phyloP scores from a whole-genome alignment of 164 flowering plant genomes.

The Stephania yunnanensis region DNA sequence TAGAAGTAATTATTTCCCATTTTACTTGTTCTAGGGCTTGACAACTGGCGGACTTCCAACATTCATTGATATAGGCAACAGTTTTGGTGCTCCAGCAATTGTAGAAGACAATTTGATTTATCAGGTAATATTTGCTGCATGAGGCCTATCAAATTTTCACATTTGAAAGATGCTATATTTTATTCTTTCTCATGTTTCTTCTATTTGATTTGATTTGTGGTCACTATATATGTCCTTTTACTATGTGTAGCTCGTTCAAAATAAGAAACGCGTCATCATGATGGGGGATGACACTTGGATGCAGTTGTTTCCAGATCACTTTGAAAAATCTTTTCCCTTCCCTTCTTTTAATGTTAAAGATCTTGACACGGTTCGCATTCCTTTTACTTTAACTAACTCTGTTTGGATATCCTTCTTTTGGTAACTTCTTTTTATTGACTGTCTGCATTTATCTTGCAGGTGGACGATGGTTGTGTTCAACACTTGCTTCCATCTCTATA shows the following conservation, averaged over 20 bases:
- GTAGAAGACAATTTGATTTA: slow-evolving; percentile 82
- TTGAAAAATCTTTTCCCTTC: slow-evolving; percentile 65
- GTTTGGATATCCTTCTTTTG: background rate
- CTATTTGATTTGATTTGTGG: slow-evolving; percentile 5
- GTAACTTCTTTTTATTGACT: background rate
- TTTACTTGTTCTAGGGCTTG: slow-evolving; percentile 55
- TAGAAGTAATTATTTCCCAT: slow-evolving; percentile 6
- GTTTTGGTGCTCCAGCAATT: slow-evolving; percentile 98
- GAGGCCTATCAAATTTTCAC: background rate
- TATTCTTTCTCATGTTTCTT: background rate
- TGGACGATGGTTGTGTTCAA: slow-evolving; percentile 83
- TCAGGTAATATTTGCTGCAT: slow-evolving; percentile 42
- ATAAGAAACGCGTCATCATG: slow-evolving; percentile 81
- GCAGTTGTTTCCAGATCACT: slow-evolving; percentile 90
- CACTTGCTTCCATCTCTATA: slow-evolving; percentile 78
- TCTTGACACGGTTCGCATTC: slow-evolving; percentile 67
- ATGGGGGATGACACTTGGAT: slow-evolving; percentile 99
- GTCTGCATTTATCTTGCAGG: slow-evolving; percentile 42
- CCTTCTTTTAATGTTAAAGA: slow-evolving; percentile 98
- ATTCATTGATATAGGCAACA: slow-evolving; percentile 93
- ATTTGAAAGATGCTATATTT: background rate
- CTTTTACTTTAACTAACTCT: background rate
- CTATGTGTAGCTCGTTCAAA: slow-evolving; percentile 53
- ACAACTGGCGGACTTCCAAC: slow-evolving; percentile 98
- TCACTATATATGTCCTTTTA: slow-evolving; percentile 2